Evolutionary conservation across 148 eudicot species (phyloP), one percentile per base, ranked within the genome.

Genomic region (Limonium bicolor): DNA sequence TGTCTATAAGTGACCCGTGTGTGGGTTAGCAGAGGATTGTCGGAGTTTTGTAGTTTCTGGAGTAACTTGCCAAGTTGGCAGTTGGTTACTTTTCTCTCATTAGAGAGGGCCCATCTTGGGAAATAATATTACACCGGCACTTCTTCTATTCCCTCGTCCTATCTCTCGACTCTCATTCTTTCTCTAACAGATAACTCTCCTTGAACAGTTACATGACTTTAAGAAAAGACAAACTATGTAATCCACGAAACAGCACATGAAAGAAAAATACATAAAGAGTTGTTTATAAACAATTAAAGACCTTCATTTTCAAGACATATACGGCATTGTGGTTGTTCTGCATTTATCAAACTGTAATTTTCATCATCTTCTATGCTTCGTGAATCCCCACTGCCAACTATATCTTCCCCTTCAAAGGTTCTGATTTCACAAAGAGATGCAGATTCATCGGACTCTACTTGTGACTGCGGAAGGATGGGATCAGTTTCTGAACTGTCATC

Each of bases 231-330:
- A 23, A n/a, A 16, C 37, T 45, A 39, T 45, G 50, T 36, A 20
- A 40, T 3, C 20, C 23, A 29, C 14, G 32, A 27, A 27, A 11
- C 26, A 60, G 41, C 20, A 36, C 5, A 40, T 40, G 44, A 1
- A 14, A 19, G n/a, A 40, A 20, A 14, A 32, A 41, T 5, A 12
- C 21, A 33, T 49, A 33, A 23, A 3, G 20, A 63, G 56, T 4
- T 13, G 21, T 40, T 31, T 6, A 43, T 22, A 30, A 10, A n/a
- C 7, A 13, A 16, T 24, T 32, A 35, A 24, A 39, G 20, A 86
- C 96, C 96, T 86, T 60, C 86, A 35, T 38, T 66, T 35, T 88
- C 95, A 47, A 90, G 85, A 76, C 97, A 84, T 59, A 90, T 90
- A 37, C 97, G 93, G 58, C 97, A 90, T 36, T 80, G 95, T 27